These are phyloP conservation scores for Eleusine indica DNA, from an alignment of 176 grass and related monocot species.

Conservation along the genomic window DNA sequence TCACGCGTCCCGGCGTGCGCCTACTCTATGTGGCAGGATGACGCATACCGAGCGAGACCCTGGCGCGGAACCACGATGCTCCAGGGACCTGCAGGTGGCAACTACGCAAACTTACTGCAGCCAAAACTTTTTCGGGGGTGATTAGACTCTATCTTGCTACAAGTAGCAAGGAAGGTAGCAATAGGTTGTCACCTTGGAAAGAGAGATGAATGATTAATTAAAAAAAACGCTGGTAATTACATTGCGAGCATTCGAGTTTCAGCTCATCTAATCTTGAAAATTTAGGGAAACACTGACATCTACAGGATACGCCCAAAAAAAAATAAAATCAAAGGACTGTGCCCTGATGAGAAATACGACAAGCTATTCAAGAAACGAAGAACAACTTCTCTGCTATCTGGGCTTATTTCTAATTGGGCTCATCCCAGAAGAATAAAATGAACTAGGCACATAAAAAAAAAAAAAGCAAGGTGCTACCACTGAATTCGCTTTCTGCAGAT, in stretches of 20 bases:
- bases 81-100: not conserved
- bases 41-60: not conserved
- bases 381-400: not conserved
- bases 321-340: not conserved
- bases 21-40: not conserved
- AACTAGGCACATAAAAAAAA: conserved; percentile 11
- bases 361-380: not conserved
- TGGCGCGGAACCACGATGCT: not conserved
- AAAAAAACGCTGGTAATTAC: not conserved
- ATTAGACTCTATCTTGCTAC: not conserved
- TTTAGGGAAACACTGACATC: not conserved
- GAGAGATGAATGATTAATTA: not conserved
- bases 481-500: not conserved
- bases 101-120: not conserved
- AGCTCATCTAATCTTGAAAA: not conserved
- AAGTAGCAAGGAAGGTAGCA: not conserved
- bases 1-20: conserved; percentile 3
- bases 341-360: not conserved
- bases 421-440: not conserved
- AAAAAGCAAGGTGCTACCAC: not conserved
- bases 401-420: conserved; percentile 2
- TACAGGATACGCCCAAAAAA: conserved; percentile 21
- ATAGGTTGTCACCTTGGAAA: not conserved
- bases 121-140: not conserved
- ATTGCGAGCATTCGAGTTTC: not conserved